Conservation (phyloP, 306 rosid species). For the Trifolium fragiferum region DNA sequence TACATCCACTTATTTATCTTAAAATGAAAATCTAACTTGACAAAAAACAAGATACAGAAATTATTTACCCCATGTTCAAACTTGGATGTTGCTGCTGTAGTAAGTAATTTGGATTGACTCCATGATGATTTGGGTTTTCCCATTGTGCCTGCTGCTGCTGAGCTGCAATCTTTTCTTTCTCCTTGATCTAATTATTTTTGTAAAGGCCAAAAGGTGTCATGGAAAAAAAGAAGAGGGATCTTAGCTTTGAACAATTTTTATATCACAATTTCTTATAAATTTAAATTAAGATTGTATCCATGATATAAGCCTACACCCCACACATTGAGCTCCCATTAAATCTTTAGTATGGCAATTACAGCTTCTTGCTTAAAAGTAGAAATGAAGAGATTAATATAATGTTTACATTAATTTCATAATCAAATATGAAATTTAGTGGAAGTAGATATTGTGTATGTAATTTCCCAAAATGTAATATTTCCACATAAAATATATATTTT, state of each 20-base stretch:
- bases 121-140: slow-evolving; percentile 68
- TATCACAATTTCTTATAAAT: background rate
- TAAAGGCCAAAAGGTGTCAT: background rate
- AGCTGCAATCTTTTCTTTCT: slow-evolving; percentile 65
- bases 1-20: no score
- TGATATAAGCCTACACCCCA: background rate
- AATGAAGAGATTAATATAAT: no score
- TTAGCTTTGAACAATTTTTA: background rate
- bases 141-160: slow-evolving; percentile 53
- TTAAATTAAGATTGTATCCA: background rate
- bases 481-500: no score
- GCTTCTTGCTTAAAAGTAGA: background rate
- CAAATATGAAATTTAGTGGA: no score
- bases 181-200: slow-evolving; percentile 64
- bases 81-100: slow-evolving; percentile 61
- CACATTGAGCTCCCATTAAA: background rate
- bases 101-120: slow-evolving; percentile 52
- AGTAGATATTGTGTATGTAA: no score
- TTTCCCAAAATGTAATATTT: no score
- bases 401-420: no score
- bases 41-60: no score
- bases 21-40: no score
- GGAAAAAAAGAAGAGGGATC: background rate
- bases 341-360: background rate
- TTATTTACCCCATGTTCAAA: slow-evolving; percentile 54